Evolutionary conservation across 2,329 filamentous ascomycete genomes (phyloP).

Genomic region (Zopfia rhizophila): DNA sequence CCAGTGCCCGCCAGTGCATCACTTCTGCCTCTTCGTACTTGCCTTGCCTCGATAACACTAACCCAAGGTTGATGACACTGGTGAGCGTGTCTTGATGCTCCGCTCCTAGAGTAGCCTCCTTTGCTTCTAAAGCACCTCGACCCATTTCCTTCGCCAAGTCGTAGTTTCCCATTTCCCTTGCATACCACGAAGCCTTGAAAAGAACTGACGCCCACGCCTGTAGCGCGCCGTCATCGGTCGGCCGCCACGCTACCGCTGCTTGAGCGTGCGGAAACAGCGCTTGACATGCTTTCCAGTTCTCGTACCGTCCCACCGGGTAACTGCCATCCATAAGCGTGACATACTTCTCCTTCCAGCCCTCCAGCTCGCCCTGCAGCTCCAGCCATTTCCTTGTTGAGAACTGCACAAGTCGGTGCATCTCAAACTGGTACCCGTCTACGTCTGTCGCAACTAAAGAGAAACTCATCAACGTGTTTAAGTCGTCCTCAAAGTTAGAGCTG

Average conservation of each 20-base stretch:
- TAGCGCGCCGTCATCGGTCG: background rate
- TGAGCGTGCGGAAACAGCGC: constrained; percentile 34
- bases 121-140: background rate
- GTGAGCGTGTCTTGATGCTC: constrained; percentile 6
- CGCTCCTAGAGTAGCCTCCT: constrained; percentile 2
- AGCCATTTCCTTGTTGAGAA: constrained; percentile 30
- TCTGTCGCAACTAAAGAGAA: constrained; percentile 24
- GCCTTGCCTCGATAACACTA: constrained; percentile 1
- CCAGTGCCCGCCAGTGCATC: constrained; percentile 1
- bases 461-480: constrained; percentile 3
- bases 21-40: background rate
- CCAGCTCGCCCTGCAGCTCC: constrained; percentile 31
- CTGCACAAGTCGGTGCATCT: constrained; percentile 34
- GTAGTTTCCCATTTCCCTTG: background rate
- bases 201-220: constrained; percentile 1
- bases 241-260: constrained; percentile 1
- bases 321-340: constrained; percentile 33
- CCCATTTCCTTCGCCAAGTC: background rate
- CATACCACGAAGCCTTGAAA: background rate
- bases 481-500: constrained; percentile 9
- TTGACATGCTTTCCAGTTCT: constrained; percentile 38
- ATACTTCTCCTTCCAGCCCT: constrained; percentile 37
- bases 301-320: constrained; percentile 40
- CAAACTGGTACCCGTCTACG: constrained; percentile 19
- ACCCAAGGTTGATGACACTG: background rate